Conservation (phyloP, 129 eudicot species). For the Pittosporum tobira region DNA sequence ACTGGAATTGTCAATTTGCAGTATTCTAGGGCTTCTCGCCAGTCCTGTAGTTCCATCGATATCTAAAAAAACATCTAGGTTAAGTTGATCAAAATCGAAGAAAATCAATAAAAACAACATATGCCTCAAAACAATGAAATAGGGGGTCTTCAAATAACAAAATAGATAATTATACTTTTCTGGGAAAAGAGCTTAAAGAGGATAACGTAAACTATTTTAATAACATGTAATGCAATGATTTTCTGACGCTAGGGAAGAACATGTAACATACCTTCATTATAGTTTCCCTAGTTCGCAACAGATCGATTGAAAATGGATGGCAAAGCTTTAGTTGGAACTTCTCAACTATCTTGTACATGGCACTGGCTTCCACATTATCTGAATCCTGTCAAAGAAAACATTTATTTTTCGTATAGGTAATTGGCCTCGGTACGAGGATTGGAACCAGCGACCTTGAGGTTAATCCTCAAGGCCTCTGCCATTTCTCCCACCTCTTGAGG, state of each 20-base stretch:
- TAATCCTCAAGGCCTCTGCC: too few relatives aligned
- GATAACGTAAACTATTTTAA: neutral
- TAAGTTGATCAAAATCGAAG: neutral
- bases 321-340: constrained; percentile 54
- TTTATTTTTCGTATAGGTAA: too few relatives aligned
- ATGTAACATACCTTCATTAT: constrained; percentile 48
- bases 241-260: neutral
- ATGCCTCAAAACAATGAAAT: neutral
- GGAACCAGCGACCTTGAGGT: too few relatives aligned
- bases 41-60: constrained; percentile 65
- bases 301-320: constrained; percentile 58
- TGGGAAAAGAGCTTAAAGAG: neutral
- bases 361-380: constrained; percentile 52
- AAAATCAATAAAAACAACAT: neutral
- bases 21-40: constrained; percentile 68
- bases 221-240: neutral
- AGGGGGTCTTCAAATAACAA: neutral
- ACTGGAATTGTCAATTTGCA: constrained; percentile 72
- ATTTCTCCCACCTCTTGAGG: too few relatives aligned
- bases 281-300: constrained; percentile 72
- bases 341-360: constrained; percentile 57
- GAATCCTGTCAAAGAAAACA: constrained; percentile 40
- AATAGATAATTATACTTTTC: neutral
- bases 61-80: constrained; percentile 33
- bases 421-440: too few relatives aligned